Base-by-base conservation (phyloP, 139 green algal genomes). In the Penium margaritaceum region DNA sequence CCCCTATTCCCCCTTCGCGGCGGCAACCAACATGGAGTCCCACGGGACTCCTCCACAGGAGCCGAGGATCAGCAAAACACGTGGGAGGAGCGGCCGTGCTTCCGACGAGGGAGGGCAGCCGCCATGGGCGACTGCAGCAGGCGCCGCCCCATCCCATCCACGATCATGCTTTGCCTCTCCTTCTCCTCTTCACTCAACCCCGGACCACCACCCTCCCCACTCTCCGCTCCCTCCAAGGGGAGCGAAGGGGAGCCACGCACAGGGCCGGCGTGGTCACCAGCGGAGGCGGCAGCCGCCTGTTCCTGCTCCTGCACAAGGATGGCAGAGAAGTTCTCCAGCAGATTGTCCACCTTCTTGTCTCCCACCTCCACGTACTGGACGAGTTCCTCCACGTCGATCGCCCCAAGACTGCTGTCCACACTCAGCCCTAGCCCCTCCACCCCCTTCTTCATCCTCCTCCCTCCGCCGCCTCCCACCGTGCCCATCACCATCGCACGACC, bases 1-100 rank as follows among this genome's bases (percentile, higher is more conserved):
- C n/a, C n/a, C n/a, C n/a, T n/a, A n/a, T n/a, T n/a, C n/a, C n/a
- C n/a, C n/a, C n/a, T n/a, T n/a, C n/a, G n/a, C n/a, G n/a, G n/a
- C n/a, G n/a, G n/a, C n/a, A n/a, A n/a, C n/a, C n/a, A n/a, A n/a
- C n/a, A n/a, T n/a, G n/a, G n/a, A n/a, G n/a, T n/a, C n/a, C n/a
- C n/a, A n/a, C n/a, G n/a, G n/a, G n/a, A n/a, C n/a, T n/a, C n/a
- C n/a, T n/a, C n/a, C n/a, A n/a, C n/a, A n/a, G n/a, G n/a, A n/a
- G n/a, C n/a, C n/a, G n/a, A n/a, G n/a, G n/a, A n/a, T 57, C 46
- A 57, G 46, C 46, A 57, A 21, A 57, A 57, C 19, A 57, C 46
- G 24, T 57, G 46, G 46, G 46, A 57, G 46, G 46, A 57, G 46
- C 46, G 46, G 0, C 46, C 46, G 46, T 57, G 46, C 24, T 57